Evolutionary conservation across 202 grass and related monocot species (phyloP).

Genomic region (Dendrocalamus latiflorus): DNA sequence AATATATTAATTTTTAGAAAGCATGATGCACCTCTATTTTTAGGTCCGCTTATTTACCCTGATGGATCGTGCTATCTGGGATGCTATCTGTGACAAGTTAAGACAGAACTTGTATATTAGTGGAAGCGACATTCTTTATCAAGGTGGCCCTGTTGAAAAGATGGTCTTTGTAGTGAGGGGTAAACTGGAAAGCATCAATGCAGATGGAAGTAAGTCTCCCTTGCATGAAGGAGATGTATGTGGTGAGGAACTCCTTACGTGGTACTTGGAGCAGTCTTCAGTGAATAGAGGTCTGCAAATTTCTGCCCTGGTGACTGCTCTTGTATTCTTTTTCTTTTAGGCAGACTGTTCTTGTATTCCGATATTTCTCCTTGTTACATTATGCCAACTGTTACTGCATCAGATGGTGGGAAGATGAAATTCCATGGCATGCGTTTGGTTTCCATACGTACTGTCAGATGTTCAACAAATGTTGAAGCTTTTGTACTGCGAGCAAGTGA

Average conservation of each 20-base stretch:
- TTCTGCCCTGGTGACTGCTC: neutral
- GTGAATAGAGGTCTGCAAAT: neutral
- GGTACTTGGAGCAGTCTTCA: slow-evolving; percentile 60
- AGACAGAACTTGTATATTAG: slow-evolving; percentile 58
- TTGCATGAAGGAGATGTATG: slow-evolving; percentile 65
- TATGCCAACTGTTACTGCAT: neutral
- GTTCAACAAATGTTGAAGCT: slow-evolving; percentile 64
- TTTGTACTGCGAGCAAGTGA: slow-evolving; percentile 50
- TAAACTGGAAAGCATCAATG: slow-evolving; percentile 47
- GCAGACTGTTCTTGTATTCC: neutral
- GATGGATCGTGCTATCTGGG: slow-evolving; percentile 43
- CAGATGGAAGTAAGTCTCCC: slow-evolving; percentile 32
- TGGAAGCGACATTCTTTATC: slow-evolving; percentile 50
- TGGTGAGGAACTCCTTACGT: slow-evolving; percentile 62
- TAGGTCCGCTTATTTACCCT: slow-evolving; percentile 54
- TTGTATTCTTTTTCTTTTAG: neutral
- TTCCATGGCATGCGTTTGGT: slow-evolving; percentile 39
- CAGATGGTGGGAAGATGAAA: slow-evolving; percentile 45
- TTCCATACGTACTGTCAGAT: slow-evolving; percentile 50
- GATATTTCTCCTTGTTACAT: neutral
- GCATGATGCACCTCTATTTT: neutral
- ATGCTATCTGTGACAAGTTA: slow-evolving; percentile 54
- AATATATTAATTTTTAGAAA: neutral
- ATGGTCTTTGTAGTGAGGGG: slow-evolving; percentile 67
- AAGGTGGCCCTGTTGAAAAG: slow-evolving; percentile 50